phyloP scores from a whole-genome alignment of 2,329 filamentous ascomycete genomes.

The Metarhizium album region DNA sequence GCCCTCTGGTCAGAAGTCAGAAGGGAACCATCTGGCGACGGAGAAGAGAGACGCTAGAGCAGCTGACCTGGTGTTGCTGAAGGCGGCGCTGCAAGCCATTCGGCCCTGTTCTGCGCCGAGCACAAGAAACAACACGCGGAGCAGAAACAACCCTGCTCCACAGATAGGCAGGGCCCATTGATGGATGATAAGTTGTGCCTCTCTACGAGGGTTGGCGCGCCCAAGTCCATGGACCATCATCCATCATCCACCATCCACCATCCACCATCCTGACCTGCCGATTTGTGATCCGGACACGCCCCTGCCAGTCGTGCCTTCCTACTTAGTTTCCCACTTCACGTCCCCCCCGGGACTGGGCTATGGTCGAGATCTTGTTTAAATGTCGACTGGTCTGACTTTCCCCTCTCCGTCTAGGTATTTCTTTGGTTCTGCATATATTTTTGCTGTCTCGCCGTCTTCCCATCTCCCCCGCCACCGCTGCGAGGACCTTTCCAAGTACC shows the following conservation, averaged over 20 bases:
- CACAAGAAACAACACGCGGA: neutral
- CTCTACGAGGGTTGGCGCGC: neutral
- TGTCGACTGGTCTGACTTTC: neutral
- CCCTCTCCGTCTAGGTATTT: neutral
- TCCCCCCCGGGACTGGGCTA: neutral
- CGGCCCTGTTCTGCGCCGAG: neutral
- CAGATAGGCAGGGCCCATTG: neutral
- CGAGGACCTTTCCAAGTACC: neutral
- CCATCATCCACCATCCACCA: no score
- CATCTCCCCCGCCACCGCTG: neutral
- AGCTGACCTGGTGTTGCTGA: neutral
- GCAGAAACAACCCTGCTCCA: neutral
- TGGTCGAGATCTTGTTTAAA: neutral
- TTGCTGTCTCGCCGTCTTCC: neutral
- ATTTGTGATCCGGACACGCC: neutral
- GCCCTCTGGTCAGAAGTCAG: neutral
- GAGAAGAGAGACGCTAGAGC: neutral
- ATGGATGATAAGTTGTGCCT: neutral
- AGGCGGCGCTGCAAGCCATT: neutral
- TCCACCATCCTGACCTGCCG: neutral
- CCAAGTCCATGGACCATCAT: no score
- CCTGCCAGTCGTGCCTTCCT: slow-evolving; percentile 1
- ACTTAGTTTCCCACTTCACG: neutral
- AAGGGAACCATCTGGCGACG: no score
- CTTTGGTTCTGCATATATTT: neutral